Evolutionary conservation across 768 basidiomycete genomes (phyloP).

Genomic region (Pisolithus marmoratus): DNA sequence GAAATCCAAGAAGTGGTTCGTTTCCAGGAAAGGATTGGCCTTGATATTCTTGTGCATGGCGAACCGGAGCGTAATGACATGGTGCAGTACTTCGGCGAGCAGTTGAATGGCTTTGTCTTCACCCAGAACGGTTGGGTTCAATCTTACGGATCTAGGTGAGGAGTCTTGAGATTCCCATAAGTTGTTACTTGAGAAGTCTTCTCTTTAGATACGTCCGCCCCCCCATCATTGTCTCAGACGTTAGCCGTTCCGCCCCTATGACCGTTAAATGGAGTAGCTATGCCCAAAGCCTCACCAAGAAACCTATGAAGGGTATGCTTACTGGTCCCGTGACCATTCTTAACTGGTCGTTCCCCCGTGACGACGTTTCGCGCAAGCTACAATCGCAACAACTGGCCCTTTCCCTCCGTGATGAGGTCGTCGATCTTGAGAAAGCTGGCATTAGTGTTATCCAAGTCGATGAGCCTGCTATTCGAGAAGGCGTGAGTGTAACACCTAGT

Average conservation of each 20-base stretch:
- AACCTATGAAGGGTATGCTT: conserved; percentile 99
- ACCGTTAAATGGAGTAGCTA: conserved; percentile 97
- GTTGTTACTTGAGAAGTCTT: conserved; percentile 5
- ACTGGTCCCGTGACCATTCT: conserved; percentile 98
- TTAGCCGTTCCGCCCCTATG: conserved; percentile 88
- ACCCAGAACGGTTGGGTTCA: conserved; percentile 99
- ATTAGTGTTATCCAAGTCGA: conserved; percentile 99
- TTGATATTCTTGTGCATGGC: conserved; percentile 97
- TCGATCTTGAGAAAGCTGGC: conserved; percentile 94
- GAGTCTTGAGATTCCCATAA: conserved; percentile 9
- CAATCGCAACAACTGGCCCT: conserved; percentile 98
- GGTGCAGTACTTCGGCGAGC: conserved; percentile 99
- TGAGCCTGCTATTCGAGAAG: conserved; percentile 99
- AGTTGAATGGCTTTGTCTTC: conserved; percentile 91
- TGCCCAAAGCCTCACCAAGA: conserved; percentile 88
- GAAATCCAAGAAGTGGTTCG: conserved; percentile 90
- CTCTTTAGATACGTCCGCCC: conserved; percentile 83
- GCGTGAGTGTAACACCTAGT: conserved; percentile 47
- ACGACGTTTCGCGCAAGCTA: conserved; percentile 91
- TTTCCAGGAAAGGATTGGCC: conserved; percentile 95
- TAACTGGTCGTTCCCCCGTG: conserved; percentile 99
- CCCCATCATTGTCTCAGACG: conserved; percentile 96
- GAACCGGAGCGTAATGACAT: conserved; percentile 99
- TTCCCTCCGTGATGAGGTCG: conserved; percentile 95
- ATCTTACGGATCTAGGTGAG: conserved; percentile 94